Conservation (phyloP, 768 basidiomycete genomes). For the Hericium erinaceus region DNA sequence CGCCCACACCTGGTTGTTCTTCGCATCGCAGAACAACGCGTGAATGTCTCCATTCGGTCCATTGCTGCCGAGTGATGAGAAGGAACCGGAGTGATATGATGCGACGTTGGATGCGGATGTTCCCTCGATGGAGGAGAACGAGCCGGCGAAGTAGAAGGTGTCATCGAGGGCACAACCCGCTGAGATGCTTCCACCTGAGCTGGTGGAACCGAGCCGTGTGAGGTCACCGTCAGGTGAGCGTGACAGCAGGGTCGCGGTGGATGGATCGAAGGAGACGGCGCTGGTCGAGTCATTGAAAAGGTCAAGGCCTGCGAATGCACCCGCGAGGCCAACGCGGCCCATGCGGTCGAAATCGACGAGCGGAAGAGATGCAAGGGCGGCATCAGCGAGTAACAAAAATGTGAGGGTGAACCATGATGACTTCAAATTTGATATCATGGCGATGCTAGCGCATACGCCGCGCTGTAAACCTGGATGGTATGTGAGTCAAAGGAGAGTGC, state of each 20-base stretch:
- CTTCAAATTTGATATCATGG: conserved; percentile 2
- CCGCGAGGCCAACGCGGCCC: conserved; percentile 85
- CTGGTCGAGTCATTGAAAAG: conserved; percentile 50
- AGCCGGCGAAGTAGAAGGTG: conserved; percentile 74
- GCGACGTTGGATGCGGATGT: conserved; percentile 62
- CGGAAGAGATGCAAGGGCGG: conserved; percentile 19
- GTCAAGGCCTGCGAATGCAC: conserved; percentile 82
- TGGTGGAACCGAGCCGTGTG: conserved; percentile 64
- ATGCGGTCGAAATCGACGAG: conserved; percentile 70
- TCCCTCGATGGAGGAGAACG: conserved; percentile 64
- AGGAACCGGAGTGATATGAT: conserved; percentile 54
- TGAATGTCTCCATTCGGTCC: conserved; percentile 72
- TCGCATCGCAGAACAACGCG: conserved; percentile 68
- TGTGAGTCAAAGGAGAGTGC: neutral
- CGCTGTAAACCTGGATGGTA: neutral
- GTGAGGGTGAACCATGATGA: conserved; percentile 14
- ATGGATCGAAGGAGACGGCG: conserved; percentile 53
- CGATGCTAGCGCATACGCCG: neutral
- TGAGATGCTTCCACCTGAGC: conserved; percentile 66
- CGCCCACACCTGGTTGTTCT: conserved; percentile 61
- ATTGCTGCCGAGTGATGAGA: conserved; percentile 52
- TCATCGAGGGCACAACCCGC: conserved; percentile 65
- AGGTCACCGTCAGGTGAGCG: conserved; percentile 60
- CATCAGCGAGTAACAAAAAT: conserved; percentile 22
- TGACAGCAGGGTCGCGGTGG: conserved; percentile 62